Evolutionary conservation across 139 green algal genomes (phyloP).

Genomic region (Chlamydomonas sphaeroides): DNA sequence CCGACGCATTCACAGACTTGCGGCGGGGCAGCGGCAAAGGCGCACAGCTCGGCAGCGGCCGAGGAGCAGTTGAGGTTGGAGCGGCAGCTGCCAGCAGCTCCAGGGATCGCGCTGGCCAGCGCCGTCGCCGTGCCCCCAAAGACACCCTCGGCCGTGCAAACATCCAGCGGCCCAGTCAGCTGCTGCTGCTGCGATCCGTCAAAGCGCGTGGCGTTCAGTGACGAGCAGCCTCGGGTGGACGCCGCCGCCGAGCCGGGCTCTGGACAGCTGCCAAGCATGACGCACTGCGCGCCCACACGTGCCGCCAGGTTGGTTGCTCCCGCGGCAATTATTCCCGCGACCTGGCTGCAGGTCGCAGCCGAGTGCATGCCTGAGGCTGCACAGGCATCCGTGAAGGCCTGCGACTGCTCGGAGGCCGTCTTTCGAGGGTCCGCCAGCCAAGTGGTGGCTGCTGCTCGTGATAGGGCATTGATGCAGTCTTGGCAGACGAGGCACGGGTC

Average conservation of each 20-base stretch:
- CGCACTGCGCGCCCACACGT: background rate
- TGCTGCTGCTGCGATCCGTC: background rate
- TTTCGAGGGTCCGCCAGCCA: no score
- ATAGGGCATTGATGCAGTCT: no score
- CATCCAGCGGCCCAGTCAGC: background rate
- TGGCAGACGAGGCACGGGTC: no score
- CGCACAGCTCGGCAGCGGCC: background rate
- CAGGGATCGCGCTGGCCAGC: background rate
- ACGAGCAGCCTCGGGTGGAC: no score
- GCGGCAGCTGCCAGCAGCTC: background rate
- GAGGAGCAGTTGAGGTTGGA: background rate
- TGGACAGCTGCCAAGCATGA: background rate
- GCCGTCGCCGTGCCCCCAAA: background rate
- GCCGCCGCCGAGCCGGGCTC: background rate
- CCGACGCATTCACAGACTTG: background rate
- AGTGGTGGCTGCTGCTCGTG: no score
- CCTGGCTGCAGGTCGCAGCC: no score
- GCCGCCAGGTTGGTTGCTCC: background rate
- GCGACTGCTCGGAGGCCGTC: no score
- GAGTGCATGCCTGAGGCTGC: no score
- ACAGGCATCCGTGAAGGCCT: no score
- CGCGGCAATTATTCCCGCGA: no score
- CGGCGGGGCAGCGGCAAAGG: background rate
- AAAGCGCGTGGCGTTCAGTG: background rate
- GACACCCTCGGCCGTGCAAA: conserved; percentile 8